phyloP scores from a whole-genome alignment of 768 basidiomycete species.

The Suillus occidentalis region DNA sequence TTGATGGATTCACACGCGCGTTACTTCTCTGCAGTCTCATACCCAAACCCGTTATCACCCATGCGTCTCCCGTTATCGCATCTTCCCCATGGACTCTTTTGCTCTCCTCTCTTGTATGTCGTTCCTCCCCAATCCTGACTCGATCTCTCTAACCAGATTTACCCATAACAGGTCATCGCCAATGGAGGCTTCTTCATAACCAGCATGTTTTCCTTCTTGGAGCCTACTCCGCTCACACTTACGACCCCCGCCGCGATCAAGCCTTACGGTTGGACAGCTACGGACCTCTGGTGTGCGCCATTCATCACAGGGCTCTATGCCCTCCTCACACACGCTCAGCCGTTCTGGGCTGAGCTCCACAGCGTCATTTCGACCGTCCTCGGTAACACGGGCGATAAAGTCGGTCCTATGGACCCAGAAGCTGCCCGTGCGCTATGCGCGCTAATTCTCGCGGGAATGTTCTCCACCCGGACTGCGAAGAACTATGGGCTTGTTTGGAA shows the following conservation, averaged over 20 bases:
- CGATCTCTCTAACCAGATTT: not conserved
- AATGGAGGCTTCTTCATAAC: constrained; percentile 82
- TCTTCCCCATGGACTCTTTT: constrained; percentile 77
- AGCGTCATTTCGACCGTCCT: constrained; percentile 46
- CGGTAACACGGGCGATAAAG: constrained; percentile 34
- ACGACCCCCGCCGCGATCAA: constrained; percentile 78
- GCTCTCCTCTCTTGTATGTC: constrained; percentile 66
- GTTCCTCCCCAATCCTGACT: not conserved
- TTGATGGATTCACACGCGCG: constrained; percentile 81
- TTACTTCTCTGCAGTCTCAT: constrained; percentile 77
- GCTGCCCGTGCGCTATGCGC: constrained; percentile 74
- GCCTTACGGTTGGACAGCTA: constrained; percentile 82
- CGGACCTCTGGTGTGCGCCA: constrained; percentile 86
- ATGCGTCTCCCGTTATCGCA: constrained; percentile 51
- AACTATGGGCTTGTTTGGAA: constrained; percentile 46
- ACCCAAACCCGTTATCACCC: constrained; percentile 61
- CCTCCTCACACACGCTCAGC: constrained; percentile 82
- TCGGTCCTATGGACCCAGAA: constrained; percentile 58
- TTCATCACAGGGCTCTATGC: constrained; percentile 76
- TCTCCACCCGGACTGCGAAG: constrained; percentile 61
- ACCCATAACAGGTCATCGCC: constrained; percentile 52
- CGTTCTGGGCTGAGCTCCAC: constrained; percentile 72
- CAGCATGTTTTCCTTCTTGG: constrained; percentile 72
- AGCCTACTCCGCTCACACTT: constrained; percentile 65
- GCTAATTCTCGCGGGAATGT: constrained; percentile 58